These are phyloP conservation scores for Dacryopinax primogenitus DNA, from an alignment of 768 basidiomycete genomes.

Conservation along the genomic window DNA sequence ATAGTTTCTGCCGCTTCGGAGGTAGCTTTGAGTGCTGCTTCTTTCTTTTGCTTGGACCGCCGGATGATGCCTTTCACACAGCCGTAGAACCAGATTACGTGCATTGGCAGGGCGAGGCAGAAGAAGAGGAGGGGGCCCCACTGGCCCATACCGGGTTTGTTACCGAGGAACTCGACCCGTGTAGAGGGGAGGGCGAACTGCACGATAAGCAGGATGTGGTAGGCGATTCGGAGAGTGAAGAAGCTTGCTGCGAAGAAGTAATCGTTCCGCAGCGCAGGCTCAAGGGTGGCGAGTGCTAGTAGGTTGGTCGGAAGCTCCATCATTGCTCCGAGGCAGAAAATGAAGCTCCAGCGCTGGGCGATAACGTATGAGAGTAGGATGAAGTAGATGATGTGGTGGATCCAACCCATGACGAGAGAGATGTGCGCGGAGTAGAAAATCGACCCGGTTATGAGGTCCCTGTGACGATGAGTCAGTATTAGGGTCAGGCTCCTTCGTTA, in stretches of 20 bases:
- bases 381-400: conserved; percentile 38
- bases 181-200: conserved; percentile 24
- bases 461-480: conserved; percentile 19
- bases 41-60: conserved; percentile 25
- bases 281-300: conserved; percentile 36
- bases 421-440: conserved; percentile 37
- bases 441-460: conserved; percentile 37
- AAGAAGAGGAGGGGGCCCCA: conserved; percentile 33
- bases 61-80: conserved; percentile 39
- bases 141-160: conserved; percentile 20
- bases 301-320: conserved; percentile 51
- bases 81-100: conserved; percentile 42
- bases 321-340: conserved; percentile 35
- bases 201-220: conserved; percentile 33
- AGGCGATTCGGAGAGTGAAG: conserved; percentile 39
- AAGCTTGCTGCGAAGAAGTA: conserved; percentile 38
- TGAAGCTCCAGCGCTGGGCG: conserved; percentile 27
- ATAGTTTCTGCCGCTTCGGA: not conserved
- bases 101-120: conserved; percentile 35
- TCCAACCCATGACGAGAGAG: conserved; percentile 44
- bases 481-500: not conserved
- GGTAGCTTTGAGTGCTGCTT: not conserved
- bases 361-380: conserved; percentile 32
- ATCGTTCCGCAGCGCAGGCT: conserved; percentile 37
- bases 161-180: conserved; percentile 24